Evolutionary conservation across 1,139 yeast species (phyloP).

Genomic region (Candida tetrigidarum): DNA sequence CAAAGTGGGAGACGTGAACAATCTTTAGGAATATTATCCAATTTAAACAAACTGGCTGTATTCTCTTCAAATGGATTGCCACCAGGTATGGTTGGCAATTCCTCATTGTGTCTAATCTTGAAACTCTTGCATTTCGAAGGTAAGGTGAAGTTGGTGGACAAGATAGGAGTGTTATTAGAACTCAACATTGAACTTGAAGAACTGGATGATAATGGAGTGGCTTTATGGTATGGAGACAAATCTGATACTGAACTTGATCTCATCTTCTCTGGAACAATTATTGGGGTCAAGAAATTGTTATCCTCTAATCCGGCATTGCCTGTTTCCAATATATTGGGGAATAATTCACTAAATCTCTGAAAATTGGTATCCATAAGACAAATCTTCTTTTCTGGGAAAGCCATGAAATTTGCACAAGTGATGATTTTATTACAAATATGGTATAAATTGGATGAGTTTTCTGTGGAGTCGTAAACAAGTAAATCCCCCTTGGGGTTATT

Average conservation of each 20-base stretch:
- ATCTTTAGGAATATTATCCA: conserved; percentile 15
- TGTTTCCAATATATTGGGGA: conserved; percentile 15
- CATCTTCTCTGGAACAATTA: conserved; percentile 15
- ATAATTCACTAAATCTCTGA: conserved; percentile 18
- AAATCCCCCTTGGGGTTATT: conserved; percentile 10
- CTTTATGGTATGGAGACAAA: conserved; percentile 10
- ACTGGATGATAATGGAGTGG: conserved; percentile 9
- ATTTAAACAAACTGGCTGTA: conserved; percentile 13
- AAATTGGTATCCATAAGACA: conserved; percentile 19
- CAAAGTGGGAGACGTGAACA: conserved; percentile 20
- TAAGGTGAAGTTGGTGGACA: conserved; percentile 31
- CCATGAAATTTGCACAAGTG: conserved; percentile 19
- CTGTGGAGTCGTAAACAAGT: conserved; percentile 34
- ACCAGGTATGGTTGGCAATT: conserved; percentile 19
- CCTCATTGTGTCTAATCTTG: conserved; percentile 49
- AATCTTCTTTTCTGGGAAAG: conserved; percentile 12
- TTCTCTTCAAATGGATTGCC: conserved; percentile 12
- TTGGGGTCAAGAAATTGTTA: conserved; percentile 18
- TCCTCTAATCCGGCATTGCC: conserved; percentile 4
- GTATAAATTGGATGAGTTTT: conserved; percentile 41
- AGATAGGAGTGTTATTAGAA: conserved; percentile 25
- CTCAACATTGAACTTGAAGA: conserved; percentile 11
- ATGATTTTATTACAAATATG: conserved; percentile 56
- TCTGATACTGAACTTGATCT: conserved; percentile 17
- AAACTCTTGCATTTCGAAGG: conserved; percentile 30